These are phyloP conservation scores for Suhomyces bokatorum DNA, from an alignment of 1,139 yeast species.

Conservation along the genomic window DNA sequence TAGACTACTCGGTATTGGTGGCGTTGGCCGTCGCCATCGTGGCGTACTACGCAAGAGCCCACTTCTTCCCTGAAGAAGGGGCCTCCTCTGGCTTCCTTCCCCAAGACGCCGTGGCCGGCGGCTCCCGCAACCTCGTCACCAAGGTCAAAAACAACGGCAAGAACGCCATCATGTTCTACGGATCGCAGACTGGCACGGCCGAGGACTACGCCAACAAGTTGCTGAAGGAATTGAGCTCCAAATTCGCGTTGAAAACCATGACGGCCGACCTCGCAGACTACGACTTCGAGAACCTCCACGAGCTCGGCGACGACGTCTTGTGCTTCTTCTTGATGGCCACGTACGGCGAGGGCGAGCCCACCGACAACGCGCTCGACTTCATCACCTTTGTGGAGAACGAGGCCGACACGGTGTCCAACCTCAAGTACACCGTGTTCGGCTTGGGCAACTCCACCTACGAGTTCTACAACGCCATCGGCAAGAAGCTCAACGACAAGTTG, in stretches of 20 bases:
- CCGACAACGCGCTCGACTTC: slow-evolving; percentile 86
- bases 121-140: slow-evolving; percentile 63
- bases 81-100: slow-evolving; percentile 41
- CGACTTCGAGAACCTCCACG: slow-evolving; percentile 74
- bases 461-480: slow-evolving; percentile 82
- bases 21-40: slow-evolving; percentile 64
- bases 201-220: slow-evolving; percentile 93
- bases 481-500: slow-evolving; percentile 49
- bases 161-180: slow-evolving; percentile 80
- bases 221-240: slow-evolving; percentile 81
- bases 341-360: slow-evolving; percentile 98
- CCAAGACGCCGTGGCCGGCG: slow-evolving; percentile 38
- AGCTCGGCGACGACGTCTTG: slow-evolving; percentile 52
- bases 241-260: slow-evolving; percentile 81
- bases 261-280: slow-evolving; percentile 86
- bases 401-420: slow-evolving; percentile 59
- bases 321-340: slow-evolving; percentile 83
- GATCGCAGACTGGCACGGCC: slow-evolving; percentile 99
- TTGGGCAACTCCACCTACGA: slow-evolving; percentile 94
- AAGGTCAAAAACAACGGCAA: slow-evolving; percentile 64
- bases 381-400: slow-evolving; percentile 59
- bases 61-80: slow-evolving; percentile 45
- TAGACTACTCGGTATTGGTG: slow-evolving; percentile 69
- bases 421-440: slow-evolving; percentile 79
- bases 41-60: slow-evolving; percentile 68